Base-by-base conservation (phyloP, 257 asterid genomes). In the Nicotiana noctiflora region DNA sequence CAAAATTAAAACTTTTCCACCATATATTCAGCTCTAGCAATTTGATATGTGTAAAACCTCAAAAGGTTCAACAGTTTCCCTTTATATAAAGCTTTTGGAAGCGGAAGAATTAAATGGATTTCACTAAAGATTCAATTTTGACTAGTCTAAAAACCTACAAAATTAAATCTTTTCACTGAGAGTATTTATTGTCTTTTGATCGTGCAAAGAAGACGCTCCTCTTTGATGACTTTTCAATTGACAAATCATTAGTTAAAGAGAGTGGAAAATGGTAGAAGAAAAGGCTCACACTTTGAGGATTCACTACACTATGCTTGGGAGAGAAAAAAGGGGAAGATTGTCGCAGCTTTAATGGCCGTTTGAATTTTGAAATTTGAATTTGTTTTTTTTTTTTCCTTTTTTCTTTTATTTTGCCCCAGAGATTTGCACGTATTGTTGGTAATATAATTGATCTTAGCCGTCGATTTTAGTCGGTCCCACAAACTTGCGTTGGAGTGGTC, bases 341-440 rank as follows among this genome's bases (percentile, higher is more conserved):
- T 90, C 90, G 86, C 87, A 82, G 90, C 88, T 84, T 84, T 87
- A 55, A 29, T 85, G 70, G 74, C 40, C 55, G 66, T 88, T 89
- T 89, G 89, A 88, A 89, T 60, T 86, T 90, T 90, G 85, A 88
- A 89, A 63, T 9, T 86, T 89, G 81, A 77, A 77, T 59, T n/a
- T 74, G 40, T 74, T 49, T 18, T 40, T 44, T 74, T 49, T 18
- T 40, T 44, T 13, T 6, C n/a, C 9, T 18, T 55, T 17, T 55
- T 5, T 18, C 21, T 55, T 55, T 18, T 31, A 31, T 7, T 59
- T 59, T n/a, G 5, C 6, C 64, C 64, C 64, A 59, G 14, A 19
- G 5, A 10, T 51, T 51, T 51, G 55, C 55, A 51, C 0, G 12
- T 19, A 18, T 18, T 55, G 23, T 18, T 55, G 31, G 64, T n/a